phyloP scores from a whole-genome alignment of 257 asterid species.

The Jasminum sambac region DNA sequence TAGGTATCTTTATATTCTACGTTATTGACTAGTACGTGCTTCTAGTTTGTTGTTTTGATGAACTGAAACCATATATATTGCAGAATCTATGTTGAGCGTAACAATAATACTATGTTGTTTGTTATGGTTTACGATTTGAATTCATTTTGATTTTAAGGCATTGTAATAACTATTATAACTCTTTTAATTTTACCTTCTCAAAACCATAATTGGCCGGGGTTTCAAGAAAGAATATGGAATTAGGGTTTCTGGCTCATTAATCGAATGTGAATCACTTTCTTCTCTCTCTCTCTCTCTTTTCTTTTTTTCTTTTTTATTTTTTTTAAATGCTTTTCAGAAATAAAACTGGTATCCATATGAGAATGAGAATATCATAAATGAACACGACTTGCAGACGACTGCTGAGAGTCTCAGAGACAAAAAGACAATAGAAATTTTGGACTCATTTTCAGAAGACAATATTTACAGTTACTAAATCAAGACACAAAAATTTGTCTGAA shows the following conservation, averaged over 20 bases:
- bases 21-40: slow-evolving; percentile 21
- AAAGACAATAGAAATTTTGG: slow-evolving; percentile 22
- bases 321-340: not conserved
- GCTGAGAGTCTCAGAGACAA: slow-evolving; percentile 40
- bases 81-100: not conserved
- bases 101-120: slow-evolving; percentile 5
- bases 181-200: not conserved
- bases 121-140: slow-evolving; percentile 19
- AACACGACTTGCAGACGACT: slow-evolving; percentile 41
- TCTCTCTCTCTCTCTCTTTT: not conserved
- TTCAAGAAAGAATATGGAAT: not conserved
- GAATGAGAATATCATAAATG: slow-evolving; percentile 36
- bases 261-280: slow-evolving; percentile 1
- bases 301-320: not conserved
- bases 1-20: not conserved
- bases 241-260: slow-evolving; percentile 6
- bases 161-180: not conserved
- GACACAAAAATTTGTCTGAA: not conserved
- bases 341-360: slow-evolving; percentile 12
- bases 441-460: slow-evolving; percentile 24
- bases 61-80: not conserved
- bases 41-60: not conserved
- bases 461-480: not conserved
- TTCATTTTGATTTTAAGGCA: not conserved
- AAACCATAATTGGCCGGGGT: not conserved